phyloP scores from a whole-genome alignment of 805 yeast species.

The Metschnikowia drakensbergensis region DNA sequence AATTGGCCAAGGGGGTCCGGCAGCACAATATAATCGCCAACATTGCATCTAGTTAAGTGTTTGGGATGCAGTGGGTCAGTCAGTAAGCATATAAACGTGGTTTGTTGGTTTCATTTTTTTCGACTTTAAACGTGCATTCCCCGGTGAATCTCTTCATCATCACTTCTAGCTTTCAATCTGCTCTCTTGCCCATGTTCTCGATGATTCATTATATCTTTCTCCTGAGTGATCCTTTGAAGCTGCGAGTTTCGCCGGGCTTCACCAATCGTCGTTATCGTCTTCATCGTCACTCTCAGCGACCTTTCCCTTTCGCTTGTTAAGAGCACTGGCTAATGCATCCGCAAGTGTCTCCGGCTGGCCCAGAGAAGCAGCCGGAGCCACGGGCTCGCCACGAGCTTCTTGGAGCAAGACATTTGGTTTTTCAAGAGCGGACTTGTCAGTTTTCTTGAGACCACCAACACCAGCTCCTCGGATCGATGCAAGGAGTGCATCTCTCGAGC shows the following conservation, averaged over 20 bases:
- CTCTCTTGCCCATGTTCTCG: no score
- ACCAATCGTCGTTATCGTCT: conserved; percentile 63
- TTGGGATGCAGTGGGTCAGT: no score
- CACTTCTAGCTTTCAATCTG: no score
- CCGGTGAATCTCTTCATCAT: no score
- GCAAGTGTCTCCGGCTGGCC: conserved; percentile 68
- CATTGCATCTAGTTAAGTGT: no score
- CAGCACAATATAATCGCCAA: no score
- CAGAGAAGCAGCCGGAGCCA: conserved; percentile 36
- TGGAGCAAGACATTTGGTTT: conserved; percentile 68
- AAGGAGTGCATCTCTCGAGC: conserved; percentile 73
- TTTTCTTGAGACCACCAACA: conserved; percentile 61
- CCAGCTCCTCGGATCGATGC: conserved; percentile 86
- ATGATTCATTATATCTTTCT: no score
- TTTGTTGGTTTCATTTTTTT: no score
- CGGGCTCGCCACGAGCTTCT: conserved; percentile 64
- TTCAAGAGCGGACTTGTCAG: conserved; percentile 81
- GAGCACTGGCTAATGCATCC: conserved; percentile 84
- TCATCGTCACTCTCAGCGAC: conserved; percentile 81
- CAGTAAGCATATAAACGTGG: no score
- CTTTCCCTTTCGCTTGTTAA: conserved; percentile 75
- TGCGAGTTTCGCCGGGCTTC: background rate
- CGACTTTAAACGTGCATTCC: no score
- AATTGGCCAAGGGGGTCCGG: no score
- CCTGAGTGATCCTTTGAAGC: no score